Evolutionary conservation across 2,329 filamentous ascomycete species (phyloP).

Genomic region (Talaromyces sp.): DNA sequence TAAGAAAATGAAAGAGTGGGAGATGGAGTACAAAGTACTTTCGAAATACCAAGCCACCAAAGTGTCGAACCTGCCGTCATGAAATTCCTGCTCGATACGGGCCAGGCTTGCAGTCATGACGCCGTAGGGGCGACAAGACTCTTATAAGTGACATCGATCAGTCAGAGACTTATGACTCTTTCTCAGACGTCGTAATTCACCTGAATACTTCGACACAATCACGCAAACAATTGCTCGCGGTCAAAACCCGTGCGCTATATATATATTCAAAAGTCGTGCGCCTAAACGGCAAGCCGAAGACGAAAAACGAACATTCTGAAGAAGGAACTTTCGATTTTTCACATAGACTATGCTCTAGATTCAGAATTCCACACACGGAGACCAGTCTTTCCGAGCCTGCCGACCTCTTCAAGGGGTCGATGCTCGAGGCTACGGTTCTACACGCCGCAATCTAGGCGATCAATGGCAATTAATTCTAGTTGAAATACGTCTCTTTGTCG

Average conservation of each 20-base stretch:
- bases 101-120: background rate
- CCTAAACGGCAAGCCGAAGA: background rate
- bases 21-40: slow-evolving; percentile 30
- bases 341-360: background rate
- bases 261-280: too few species aligned
- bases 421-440: background rate
- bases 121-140: background rate
- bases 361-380: background rate
- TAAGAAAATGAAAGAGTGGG: slow-evolving; percentile 37
- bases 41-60: background rate
- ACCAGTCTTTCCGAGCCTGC: background rate
- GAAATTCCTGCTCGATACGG: background rate
- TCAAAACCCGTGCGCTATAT: too few species aligned
- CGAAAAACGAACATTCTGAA: background rate
- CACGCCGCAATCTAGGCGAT: background rate
- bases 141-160: background rate
- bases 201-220: background rate
- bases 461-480: background rate
- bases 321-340: background rate
- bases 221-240: background rate
- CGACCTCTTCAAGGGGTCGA: background rate
- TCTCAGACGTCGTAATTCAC: background rate
- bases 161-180: background rate
- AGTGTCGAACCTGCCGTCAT: background rate
- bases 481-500: background rate